phyloP scores from a whole-genome alignment of 192 early-diverging fungal genomes.

The Umbelopsis isabellina region DNA sequence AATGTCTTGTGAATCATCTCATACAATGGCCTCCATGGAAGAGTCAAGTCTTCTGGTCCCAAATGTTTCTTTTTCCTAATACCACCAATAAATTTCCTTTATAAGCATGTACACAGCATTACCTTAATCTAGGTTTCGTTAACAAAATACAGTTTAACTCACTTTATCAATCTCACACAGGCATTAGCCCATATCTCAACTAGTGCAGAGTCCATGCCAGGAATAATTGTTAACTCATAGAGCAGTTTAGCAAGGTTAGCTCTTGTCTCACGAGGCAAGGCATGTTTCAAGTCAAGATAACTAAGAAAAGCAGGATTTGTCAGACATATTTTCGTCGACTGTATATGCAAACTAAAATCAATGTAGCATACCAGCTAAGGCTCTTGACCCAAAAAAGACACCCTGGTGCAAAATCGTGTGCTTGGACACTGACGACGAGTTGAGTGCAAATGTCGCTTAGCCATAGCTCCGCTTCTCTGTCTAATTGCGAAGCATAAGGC shows the following conservation, averaged over 20 bases:
- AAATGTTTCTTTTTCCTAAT: slow-evolving; percentile 67
- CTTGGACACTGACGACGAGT: slow-evolving; percentile 47
- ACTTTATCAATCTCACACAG: slow-evolving; percentile 72
- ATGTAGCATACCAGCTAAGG: slow-evolving; percentile 52
- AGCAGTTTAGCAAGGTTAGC: slow-evolving; percentile 59
- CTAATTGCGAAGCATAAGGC: slow-evolving; percentile 41
- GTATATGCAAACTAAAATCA: neutral
- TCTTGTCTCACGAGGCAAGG: slow-evolving; percentile 57
- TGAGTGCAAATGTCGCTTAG: slow-evolving; percentile 54
- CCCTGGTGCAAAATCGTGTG: slow-evolving; percentile 60
- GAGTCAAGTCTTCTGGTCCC: slow-evolving; percentile 60
- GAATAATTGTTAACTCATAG: slow-evolving; percentile 65
- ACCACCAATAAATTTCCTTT: neutral
- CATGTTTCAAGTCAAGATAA: slow-evolving; percentile 68
- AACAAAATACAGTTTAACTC: slow-evolving; percentile 28
- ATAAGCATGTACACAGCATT: slow-evolving; percentile 1
- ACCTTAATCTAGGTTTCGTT: too few relatives aligned
- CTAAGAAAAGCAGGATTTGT: slow-evolving; percentile 37
- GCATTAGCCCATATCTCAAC: slow-evolving; percentile 64
- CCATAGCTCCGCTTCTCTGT: slow-evolving; percentile 44
- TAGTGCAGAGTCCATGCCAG: slow-evolving; percentile 68
- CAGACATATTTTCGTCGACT: neutral
- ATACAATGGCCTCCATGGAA: slow-evolving; percentile 81
- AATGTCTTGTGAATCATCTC: slow-evolving; percentile 56
- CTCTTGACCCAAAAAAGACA: slow-evolving; percentile 61